Percentiles rank a stretch among this genome's conserved stretches.
phyloP scores from a whole-genome alignment of 2,329 filamentous ascomycete species.

The Ceratocystis harringtonii region DNA sequence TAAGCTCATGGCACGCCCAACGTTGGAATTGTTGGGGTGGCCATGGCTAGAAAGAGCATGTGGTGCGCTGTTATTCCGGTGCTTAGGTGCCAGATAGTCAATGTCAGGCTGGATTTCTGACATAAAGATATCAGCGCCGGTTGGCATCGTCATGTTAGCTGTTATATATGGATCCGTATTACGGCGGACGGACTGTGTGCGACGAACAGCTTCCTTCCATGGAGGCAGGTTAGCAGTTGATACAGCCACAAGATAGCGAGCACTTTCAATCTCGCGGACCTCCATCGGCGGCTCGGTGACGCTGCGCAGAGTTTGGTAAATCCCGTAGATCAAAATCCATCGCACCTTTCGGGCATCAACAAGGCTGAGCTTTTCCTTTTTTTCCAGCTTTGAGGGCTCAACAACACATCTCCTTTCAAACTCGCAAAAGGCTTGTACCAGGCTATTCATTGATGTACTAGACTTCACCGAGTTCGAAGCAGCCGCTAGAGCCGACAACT shows the following conservation, averaged over 20 bases:
- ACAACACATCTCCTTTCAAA: conserved; percentile 49
- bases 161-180: conserved; percentile 11
- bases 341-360: conserved; percentile 60
- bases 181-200: conserved; percentile 20
- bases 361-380: conserved; percentile 24
- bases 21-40: conserved; percentile 6
- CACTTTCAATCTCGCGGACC: conserved; percentile 40
- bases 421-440: conserved; percentile 52
- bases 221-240: conserved; percentile 31
- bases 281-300: conserved; percentile 47
- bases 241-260: conserved; percentile 42
- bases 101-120: conserved; percentile 40
- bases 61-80: conserved; percentile 19
- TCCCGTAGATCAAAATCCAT: conserved; percentile 62
- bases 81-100: conserved; percentile 36
- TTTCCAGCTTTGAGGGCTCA: conserved; percentile 20
- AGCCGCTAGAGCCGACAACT: conserved; percentile 37
- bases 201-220: conserved; percentile 28
- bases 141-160: not conserved
- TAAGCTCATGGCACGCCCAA: conserved; percentile 13
- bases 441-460: conserved; percentile 31
- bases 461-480: conserved; percentile 33
- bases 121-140: not conserved
- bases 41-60: conserved; percentile 10
- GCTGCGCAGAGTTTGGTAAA: conserved; percentile 55